Conservation (phyloP, 148 eudicot genomes). For the Polygonum maritimum region DNA sequence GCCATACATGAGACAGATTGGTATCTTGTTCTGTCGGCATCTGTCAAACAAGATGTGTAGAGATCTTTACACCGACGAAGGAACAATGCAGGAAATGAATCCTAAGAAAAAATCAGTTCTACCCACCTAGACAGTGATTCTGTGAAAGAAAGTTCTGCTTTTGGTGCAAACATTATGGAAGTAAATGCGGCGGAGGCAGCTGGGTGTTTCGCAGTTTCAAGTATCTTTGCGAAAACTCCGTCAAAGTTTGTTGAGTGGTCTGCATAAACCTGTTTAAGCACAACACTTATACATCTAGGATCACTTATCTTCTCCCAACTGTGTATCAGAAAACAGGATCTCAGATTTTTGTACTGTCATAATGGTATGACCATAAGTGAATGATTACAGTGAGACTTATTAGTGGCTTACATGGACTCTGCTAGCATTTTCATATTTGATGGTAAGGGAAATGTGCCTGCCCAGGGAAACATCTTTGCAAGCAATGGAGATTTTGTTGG, state of each 20-base stretch:
- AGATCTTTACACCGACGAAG: conserved; percentile 13
- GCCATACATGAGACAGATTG: conserved; percentile 81
- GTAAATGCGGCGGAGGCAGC: conserved; percentile 92
- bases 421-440: conserved; percentile 47
- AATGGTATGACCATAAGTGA: not conserved
- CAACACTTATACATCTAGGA: conserved; percentile 65
- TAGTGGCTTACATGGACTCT: conserved; percentile 45
- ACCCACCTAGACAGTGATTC: conserved; percentile 66
- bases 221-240: conserved; percentile 60
- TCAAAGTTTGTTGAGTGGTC: conserved; percentile 86
- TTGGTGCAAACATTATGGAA: conserved; percentile 91
- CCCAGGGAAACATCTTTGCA: conserved; percentile 70
- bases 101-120: not conserved
- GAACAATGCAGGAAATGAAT: not conserved
- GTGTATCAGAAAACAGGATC: conserved; percentile 12
- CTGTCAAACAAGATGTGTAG: conserved; percentile 22
- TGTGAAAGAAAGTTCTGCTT: conserved; percentile 53
- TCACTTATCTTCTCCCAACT: conserved; percentile 95
- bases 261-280: conserved; percentile 86
- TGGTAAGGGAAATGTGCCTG: conserved; percentile 94
- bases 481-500: conserved; percentile 63
- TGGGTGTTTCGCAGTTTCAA: conserved; percentile 77
- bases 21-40: conserved; percentile 44
- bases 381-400: not conserved
- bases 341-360: not conserved